Evolutionary conservation across 768 basidiomycete genomes (phyloP).

Genomic region (Suillus decipiens): DNA sequence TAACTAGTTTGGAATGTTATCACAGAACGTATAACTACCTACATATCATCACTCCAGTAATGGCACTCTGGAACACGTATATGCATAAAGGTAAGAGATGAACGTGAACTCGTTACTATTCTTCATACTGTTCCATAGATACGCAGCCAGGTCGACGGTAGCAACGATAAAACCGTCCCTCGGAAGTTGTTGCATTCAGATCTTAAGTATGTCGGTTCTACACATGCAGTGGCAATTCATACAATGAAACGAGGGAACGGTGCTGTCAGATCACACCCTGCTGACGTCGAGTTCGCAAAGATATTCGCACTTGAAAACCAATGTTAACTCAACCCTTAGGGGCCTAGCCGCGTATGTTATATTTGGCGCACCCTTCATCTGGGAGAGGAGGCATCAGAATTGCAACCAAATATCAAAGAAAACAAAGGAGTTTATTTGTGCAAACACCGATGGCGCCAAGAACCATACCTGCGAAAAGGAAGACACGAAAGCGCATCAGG

Average conservation of each 20-base stretch:
- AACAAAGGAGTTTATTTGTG: conserved; percentile 46
- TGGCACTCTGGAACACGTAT: conserved; percentile 82
- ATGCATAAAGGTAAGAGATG: conserved; percentile 80
- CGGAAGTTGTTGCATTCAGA: conserved; percentile 62
- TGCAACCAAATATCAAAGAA: conserved; percentile 2
- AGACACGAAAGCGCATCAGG: conserved; percentile 17
- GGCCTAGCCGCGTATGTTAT: conserved; percentile 19
- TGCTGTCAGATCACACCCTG: conserved; percentile 82
- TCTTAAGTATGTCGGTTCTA: conserved; percentile 4
- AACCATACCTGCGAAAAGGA: conserved; percentile 58
- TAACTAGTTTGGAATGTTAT: not conserved
- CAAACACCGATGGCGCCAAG: conserved; percentile 74
- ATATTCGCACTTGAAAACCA: conserved; percentile 61
- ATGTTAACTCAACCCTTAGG: conserved; percentile 7
- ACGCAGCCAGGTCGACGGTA: conserved; percentile 71
- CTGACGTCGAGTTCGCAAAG: conserved; percentile 80
- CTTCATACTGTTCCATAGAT: conserved; percentile 76
- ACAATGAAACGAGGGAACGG: conserved; percentile 77
- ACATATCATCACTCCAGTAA: conserved; percentile 77
- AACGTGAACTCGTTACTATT: conserved; percentile 74
- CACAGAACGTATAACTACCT: not conserved
- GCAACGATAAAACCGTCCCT: conserved; percentile 84
- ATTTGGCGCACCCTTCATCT: conserved; percentile 30
- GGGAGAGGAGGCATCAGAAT: conserved; percentile 12
- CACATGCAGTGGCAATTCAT: conserved; percentile 22